Conservation (phyloP, 768 basidiomycete species). For the Leucosporidium creatinivorum region DNA sequence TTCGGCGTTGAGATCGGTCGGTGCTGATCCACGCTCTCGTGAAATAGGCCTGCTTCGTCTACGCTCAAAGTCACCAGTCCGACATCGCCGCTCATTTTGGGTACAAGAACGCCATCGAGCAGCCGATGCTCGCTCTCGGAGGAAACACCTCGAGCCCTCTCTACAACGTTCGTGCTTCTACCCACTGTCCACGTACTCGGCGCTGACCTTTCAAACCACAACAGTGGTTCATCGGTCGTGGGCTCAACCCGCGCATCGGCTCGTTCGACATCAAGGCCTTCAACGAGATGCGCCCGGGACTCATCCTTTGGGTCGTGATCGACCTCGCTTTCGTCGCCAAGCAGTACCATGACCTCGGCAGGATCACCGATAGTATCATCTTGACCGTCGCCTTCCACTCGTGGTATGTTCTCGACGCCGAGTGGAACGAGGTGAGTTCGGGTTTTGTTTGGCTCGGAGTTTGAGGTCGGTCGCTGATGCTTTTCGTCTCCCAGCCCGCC, state of each 20-base stretch:
- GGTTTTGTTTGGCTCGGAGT: constrained; percentile 6
- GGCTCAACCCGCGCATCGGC: constrained; percentile 80
- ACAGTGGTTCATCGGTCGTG: constrained; percentile 89
- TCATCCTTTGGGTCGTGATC: constrained; percentile 85
- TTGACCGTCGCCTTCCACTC: constrained; percentile 76
- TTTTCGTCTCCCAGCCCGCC: constrained; percentile 53
- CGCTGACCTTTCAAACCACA: neutral
- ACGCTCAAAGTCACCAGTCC: constrained; percentile 58
- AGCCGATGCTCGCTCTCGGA: constrained; percentile 67
- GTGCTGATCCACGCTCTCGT: neutral
- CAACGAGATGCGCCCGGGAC: constrained; percentile 72
- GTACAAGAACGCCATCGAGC: constrained; percentile 45
- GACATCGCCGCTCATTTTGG: constrained; percentile 9
- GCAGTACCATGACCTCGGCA: constrained; percentile 58
- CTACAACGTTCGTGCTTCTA: constrained; percentile 68
- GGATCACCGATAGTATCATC: constrained; percentile 78
- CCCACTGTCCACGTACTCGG: neutral
- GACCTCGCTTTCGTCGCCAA: constrained; percentile 86
- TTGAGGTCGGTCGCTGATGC: neutral
- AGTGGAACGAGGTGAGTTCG: constrained; percentile 75
- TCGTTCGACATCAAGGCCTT: constrained; percentile 67
- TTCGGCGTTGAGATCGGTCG: neutral
- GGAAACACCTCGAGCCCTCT: constrained; percentile 80
- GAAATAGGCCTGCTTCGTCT: constrained; percentile 54
- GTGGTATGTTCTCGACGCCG: constrained; percentile 74